phyloP scores from a whole-genome alignment of 2,329 filamentous ascomycete species.

The Juglanconis sp. region DNA sequence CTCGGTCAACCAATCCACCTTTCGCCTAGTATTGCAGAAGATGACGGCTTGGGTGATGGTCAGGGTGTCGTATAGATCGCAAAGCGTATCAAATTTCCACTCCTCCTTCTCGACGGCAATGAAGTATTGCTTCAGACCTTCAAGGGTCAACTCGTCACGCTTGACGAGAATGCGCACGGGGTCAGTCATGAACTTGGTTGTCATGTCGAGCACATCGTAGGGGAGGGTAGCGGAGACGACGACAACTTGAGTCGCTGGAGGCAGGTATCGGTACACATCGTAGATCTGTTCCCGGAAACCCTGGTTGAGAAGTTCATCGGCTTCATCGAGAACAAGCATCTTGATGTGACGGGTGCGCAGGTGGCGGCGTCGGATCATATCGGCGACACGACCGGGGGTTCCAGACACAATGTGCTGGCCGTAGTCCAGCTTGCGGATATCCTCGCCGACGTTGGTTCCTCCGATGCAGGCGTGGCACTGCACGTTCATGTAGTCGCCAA shows the following conservation, averaged over 20 bases:
- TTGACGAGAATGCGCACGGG: conserved; percentile 98
- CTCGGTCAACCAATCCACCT: conserved; percentile 99
- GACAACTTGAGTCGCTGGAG: conserved; percentile 96
- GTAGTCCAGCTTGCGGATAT: conserved; percentile 96
- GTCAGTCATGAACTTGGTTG: conserved; percentile 99
- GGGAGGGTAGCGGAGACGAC: conserved; percentile 98
- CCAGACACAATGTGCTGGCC: conserved; percentile 97
- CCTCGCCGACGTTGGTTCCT: conserved; percentile 95
- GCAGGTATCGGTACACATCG: conserved; percentile 99
- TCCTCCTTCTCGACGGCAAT: conserved; percentile 99
- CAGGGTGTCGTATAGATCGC: conserved; percentile 97
- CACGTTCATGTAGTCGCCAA: conserved; percentile 99
- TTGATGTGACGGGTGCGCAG: conserved; percentile 98
- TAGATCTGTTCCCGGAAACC: conserved; percentile 99
- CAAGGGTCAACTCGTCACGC: conserved; percentile 98
- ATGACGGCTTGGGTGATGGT: conserved; percentile 99
- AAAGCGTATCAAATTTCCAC: conserved; percentile 99
- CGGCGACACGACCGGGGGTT: conserved; percentile 95
- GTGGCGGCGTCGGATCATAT: conserved; percentile 99
- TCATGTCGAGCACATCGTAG: conserved; percentile 98
- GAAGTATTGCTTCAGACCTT: conserved; percentile 99
- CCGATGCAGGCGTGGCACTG: conserved; percentile 99
- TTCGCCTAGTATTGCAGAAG: conserved; percentile 99
- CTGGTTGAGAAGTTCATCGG: conserved; percentile 92
- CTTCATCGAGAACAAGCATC: conserved; percentile 99